These are phyloP conservation scores for Zoysia japonica DNA, from an alignment of 176 grass and related monocot species.

Conservation along the genomic window DNA sequence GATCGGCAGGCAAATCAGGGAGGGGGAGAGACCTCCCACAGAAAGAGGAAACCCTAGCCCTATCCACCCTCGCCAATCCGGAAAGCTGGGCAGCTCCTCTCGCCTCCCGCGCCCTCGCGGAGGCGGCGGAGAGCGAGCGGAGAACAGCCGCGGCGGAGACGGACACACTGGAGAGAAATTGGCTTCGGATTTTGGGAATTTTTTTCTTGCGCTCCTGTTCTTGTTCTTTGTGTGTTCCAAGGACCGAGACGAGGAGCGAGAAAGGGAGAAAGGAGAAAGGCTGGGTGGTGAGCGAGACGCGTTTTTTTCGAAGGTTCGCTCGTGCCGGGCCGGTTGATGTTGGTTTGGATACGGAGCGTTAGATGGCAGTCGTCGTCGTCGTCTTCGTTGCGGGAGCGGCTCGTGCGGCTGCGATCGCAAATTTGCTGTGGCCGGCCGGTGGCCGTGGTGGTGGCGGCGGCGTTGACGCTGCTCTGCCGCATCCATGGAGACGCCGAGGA, in stretches of 20 bases:
- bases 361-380: slow-evolving; percentile 22
- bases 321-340: slow-evolving; percentile 18
- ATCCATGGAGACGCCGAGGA: slow-evolving; percentile 35
- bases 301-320: slow-evolving; percentile 31
- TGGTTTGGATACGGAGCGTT: neutral
- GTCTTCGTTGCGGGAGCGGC: slow-evolving; percentile 36
- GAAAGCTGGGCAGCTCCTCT: slow-evolving; percentile 15
- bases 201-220: neutral
- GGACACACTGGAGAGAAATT: slow-evolving; percentile 24
- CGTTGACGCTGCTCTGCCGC: neutral
- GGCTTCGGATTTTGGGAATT: slow-evolving; percentile 25
- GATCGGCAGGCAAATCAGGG: slow-evolving; percentile 34
- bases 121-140: slow-evolving; percentile 23
- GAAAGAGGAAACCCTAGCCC: slow-evolving; percentile 45
- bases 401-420: slow-evolving; percentile 24
- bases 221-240: slow-evolving; percentile 57
- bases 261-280: neutral
- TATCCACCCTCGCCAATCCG: slow-evolving; percentile 22
- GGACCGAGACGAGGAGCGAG: slow-evolving; percentile 36
- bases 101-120: slow-evolving; percentile 21
- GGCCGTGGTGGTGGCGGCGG: slow-evolving; percentile 13
- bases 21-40: neutral
- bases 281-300: slow-evolving; percentile 13
- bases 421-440: slow-evolving; percentile 29
- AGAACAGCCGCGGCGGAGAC: slow-evolving; percentile 28